These are phyloP conservation scores for Areca catechu DNA, from an alignment of 176 grass and related monocot genomes.

Conservation along the genomic window DNA sequence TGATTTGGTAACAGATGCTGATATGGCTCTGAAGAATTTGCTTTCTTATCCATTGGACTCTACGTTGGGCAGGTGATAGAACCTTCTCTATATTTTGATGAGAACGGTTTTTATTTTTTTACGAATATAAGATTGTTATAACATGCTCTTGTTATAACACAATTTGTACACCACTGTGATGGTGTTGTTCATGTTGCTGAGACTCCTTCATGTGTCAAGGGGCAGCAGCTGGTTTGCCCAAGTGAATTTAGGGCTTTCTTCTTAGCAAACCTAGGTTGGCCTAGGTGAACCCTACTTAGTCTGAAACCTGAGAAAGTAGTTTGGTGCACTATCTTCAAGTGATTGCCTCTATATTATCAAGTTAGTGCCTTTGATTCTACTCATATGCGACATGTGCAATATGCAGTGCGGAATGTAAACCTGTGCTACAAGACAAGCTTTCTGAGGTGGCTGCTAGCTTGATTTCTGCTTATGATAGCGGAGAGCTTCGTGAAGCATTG, in stretches of 20 bases:
- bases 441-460: constrained; percentile 54
- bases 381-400: constrained; percentile 5
- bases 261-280: too few relatives aligned
- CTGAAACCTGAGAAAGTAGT: too few relatives aligned
- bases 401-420: constrained; percentile 70
- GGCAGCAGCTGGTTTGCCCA: too few relatives aligned
- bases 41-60: constrained; percentile 76
- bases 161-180: too few relatives aligned
- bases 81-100: background rate
- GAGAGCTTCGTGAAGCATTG: constrained; percentile 66
- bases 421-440: constrained; percentile 85
- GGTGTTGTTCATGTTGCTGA: too few relatives aligned
- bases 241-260: too few relatives aligned
- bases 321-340: too few relatives aligned
- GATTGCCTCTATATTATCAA: background rate
- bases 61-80: constrained; percentile 65
- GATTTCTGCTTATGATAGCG: constrained; percentile 65
- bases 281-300: too few relatives aligned
- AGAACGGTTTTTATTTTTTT: too few relatives aligned
- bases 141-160: background rate
- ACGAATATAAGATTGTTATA: background rate
- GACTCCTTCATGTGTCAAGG: too few relatives aligned
- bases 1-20: constrained; percentile 79
- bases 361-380: constrained; percentile 11
- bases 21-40: constrained; percentile 60